Evolutionary conservation across 495 filamentous ascomycete genomes (phyloP).

Genomic region (Mycothermus thermophilus): DNA sequence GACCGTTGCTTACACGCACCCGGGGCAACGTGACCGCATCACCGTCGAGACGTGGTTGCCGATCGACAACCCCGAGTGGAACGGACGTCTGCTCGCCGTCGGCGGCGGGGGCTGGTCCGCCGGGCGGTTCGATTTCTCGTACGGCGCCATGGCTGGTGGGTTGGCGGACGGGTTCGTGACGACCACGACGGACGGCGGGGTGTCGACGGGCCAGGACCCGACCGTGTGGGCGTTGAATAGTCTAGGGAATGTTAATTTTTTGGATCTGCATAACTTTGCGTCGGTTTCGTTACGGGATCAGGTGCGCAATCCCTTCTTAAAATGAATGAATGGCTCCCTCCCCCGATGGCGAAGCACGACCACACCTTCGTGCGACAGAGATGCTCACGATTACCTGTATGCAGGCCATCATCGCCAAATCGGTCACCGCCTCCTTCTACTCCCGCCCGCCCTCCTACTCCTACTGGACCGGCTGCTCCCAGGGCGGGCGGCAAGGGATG

Average conservation of each 20-base stretch:
- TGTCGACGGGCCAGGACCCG: constrained; percentile 3
- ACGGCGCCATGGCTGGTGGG: constrained; percentile 14
- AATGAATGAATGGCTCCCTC: not conserved
- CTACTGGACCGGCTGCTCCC: constrained; percentile 35
- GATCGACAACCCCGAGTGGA: too few relatives aligned
- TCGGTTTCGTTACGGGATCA: constrained; percentile 17
- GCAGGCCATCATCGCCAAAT: constrained; percentile 24
- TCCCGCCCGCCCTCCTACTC: constrained; percentile 21
- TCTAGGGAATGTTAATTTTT: constrained; percentile 30
- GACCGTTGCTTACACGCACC: constrained; percentile 31
- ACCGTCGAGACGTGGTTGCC: constrained; percentile 27
- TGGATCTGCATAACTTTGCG: constrained; percentile 26
- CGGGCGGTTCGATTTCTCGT: constrained; percentile 10
- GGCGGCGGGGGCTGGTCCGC: constrained; percentile 34
- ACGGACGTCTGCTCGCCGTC: constrained; percentile 25
- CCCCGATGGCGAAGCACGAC: too few relatives aligned
- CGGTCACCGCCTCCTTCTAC: constrained; percentile 21
- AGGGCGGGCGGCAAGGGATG: constrained; percentile 32
- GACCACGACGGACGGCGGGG: constrained; percentile 29
- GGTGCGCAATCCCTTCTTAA: constrained; percentile 4
- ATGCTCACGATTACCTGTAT: too few relatives aligned
- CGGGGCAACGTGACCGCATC: constrained; percentile 26
- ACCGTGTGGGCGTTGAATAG: constrained; percentile 26
- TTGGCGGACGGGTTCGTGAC: too few relatives aligned
- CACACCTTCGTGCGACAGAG: too few relatives aligned